Evolutionary conservation across 1,139 yeast genomes (phyloP).

Genomic region (Suhomyces coccinellae): DNA sequence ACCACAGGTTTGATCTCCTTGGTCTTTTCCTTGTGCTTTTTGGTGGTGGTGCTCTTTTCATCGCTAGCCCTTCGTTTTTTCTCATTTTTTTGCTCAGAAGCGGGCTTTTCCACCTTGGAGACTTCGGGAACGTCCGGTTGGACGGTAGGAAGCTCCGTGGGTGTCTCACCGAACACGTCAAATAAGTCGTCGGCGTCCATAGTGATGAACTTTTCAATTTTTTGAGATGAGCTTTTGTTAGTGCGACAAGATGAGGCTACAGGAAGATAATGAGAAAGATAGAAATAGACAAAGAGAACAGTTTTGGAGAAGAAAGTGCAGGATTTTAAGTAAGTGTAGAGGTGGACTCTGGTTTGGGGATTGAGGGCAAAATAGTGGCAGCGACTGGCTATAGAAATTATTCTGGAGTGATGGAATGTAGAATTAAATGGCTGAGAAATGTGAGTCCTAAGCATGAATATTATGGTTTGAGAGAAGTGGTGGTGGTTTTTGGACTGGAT

Average conservation of each 20-base stretch:
- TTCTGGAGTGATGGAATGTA: too few relatives aligned
- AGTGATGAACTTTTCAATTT: constrained; percentile 3
- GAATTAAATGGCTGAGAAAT: too few relatives aligned
- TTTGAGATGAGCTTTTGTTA: constrained; percentile 9
- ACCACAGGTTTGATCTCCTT: constrained; percentile 62
- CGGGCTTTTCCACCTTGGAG: constrained; percentile 7
- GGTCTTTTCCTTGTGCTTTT: constrained; percentile 14
- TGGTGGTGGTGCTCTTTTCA: constrained; percentile 7
- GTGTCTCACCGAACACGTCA: constrained; percentile 65
- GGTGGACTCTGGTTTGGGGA: too few relatives aligned
- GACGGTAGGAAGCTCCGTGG: constrained; percentile 39
- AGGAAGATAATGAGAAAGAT: not conserved
- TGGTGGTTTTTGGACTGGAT: too few relatives aligned
- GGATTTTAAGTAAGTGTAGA: not conserved
- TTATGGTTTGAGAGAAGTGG: too few relatives aligned
- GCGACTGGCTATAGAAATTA: too few relatives aligned
- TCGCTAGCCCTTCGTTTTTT: constrained; percentile 18
- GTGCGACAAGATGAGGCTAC: constrained; percentile 5
- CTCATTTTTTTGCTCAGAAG: constrained; percentile 1
- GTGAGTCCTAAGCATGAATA: too few relatives aligned
- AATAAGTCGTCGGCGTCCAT: constrained; percentile 59
- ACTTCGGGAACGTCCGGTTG: constrained; percentile 12
- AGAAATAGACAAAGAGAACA: too few relatives aligned
- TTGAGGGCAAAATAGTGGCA: too few relatives aligned
- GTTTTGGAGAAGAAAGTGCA: not conserved